phyloP scores from a whole-genome alignment of 2,329 filamentous ascomycete species.

The Pseudocercospora eumusae region DNA sequence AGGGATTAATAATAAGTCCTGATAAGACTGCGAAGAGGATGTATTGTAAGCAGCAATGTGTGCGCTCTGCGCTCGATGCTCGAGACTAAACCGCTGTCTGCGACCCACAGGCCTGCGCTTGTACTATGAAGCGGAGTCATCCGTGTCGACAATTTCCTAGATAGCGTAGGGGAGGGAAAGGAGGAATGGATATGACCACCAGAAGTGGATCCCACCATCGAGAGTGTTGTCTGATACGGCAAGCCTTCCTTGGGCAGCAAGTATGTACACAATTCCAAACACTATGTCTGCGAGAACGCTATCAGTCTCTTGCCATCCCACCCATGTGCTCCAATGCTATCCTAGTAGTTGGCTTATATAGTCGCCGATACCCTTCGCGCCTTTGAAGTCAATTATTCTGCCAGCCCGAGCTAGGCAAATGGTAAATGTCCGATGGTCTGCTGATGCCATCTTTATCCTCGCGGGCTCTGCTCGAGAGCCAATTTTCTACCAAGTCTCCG shows the following conservation, averaged over 20 bases:
- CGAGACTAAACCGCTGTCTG: no score
- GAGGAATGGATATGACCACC: background rate
- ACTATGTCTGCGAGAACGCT: constrained; percentile 24
- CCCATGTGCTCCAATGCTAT: constrained; percentile 1
- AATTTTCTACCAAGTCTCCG: constrained; percentile 52
- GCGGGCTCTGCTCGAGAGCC: background rate
- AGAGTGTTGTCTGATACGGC: background rate
- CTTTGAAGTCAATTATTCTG: constrained; percentile 2
- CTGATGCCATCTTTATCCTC: background rate
- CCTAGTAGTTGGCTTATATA: background rate
- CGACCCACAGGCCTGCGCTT: no score
- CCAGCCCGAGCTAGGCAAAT: constrained; percentile 1
- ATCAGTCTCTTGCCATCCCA: constrained; percentile 16
- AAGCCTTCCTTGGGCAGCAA: constrained; percentile 1
- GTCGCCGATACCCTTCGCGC: constrained; percentile 2
- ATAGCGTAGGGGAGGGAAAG: background rate
- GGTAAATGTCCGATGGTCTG: background rate
- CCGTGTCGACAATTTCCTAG: no score
- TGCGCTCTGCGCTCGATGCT: no score
- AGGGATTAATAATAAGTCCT: no score
- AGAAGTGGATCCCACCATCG: background rate
- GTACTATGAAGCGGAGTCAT: no score
- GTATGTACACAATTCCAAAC: constrained; percentile 8
- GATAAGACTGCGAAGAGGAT: no score
- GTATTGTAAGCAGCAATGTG: no score